Percentiles rank a stretch among this genome's conserved stretches.
Conservation (phyloP, 257 asterid genomes). For the Nicotiana otophora region DNA sequence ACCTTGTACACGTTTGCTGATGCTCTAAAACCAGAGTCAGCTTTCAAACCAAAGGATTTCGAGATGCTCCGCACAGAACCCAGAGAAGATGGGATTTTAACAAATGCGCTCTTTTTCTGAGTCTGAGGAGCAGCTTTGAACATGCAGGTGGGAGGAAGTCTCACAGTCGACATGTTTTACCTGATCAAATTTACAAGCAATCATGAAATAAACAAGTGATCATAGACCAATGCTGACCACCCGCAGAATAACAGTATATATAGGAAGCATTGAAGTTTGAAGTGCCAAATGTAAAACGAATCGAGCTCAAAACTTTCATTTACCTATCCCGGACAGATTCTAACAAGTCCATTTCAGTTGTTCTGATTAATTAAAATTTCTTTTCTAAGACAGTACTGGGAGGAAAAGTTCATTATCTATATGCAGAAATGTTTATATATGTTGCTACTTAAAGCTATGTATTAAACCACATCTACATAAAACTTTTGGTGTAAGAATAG, state of each 20-base stretch:
- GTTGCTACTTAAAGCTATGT: background rate
- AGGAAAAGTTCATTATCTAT: background rate
- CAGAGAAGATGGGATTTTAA: conserved; percentile 42
- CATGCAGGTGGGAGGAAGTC: conserved; percentile 48
- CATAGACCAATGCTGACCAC: no score
- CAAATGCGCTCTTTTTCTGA: conserved; percentile 28
- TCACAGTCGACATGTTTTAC: conserved; percentile 51
- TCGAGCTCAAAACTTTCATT: background rate
- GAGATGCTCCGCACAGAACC: conserved; percentile 41
- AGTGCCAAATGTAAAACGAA: background rate
- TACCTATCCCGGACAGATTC: background rate
- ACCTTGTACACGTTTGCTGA: conserved; percentile 64
- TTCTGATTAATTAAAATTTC: background rate
- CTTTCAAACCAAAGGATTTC: conserved; percentile 49
- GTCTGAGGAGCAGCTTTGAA: conserved; percentile 32
- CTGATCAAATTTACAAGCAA: conserved; percentile 26
- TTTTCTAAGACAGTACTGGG: background rate
- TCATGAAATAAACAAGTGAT: background rate
- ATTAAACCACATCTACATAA: background rate
- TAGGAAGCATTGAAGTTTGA: background rate
- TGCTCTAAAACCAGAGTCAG: conserved; percentile 39
- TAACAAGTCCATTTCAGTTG: background rate
- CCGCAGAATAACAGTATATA: background rate
- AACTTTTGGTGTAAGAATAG: background rate
- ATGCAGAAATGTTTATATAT: background rate